These are phyloP conservation scores for Flagelloscypha sp. DNA, from an alignment of 768 basidiomycete genomes.

Conservation along the genomic window DNA sequence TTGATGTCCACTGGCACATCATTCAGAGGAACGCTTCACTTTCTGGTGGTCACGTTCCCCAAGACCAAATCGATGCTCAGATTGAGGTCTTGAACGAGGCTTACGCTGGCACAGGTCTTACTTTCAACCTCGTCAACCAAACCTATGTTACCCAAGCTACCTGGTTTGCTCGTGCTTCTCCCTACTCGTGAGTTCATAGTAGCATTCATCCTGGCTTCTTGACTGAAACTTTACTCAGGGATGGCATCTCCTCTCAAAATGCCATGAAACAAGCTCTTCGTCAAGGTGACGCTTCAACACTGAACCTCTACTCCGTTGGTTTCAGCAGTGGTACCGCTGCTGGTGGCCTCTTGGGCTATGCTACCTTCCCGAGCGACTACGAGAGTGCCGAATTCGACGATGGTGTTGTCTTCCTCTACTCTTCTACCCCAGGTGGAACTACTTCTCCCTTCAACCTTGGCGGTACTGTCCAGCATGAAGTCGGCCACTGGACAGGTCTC, in stretches of 20 bases:
- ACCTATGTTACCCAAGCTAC: slow-evolving; percentile 32
- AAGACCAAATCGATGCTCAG: slow-evolving; percentile 31
- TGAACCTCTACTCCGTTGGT: slow-evolving; percentile 33
- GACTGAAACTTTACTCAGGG: neutral
- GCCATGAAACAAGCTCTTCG: slow-evolving; percentile 30
- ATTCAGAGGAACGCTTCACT: too few species aligned
- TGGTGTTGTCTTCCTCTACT: slow-evolving; percentile 35
- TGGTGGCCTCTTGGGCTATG: slow-evolving; percentile 44
- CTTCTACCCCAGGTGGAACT: slow-evolving; percentile 36
- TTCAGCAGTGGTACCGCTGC: slow-evolving; percentile 20
- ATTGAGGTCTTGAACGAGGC: slow-evolving; percentile 36
- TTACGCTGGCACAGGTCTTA: slow-evolving; percentile 28
- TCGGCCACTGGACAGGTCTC: slow-evolving; percentile 26
- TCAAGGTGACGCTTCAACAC: slow-evolving; percentile 25
- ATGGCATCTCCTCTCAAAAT: slow-evolving; percentile 18
- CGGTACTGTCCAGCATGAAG: slow-evolving; percentile 25
- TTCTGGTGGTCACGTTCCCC: too few species aligned
- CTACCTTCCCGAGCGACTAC: slow-evolving; percentile 44
- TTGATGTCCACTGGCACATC: too few species aligned
- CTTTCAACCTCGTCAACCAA: slow-evolving; percentile 32
- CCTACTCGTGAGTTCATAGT: too few species aligned
- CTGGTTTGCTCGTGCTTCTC: slow-evolving; percentile 35
- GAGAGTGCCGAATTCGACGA: slow-evolving; percentile 34
- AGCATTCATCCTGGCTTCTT: too few species aligned
- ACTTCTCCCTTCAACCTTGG: slow-evolving; percentile 31